These are phyloP conservation scores for Hypomontagnella submonticulosa DNA, from an alignment of 495 filamentous ascomycete genomes.

Conservation along the genomic window DNA sequence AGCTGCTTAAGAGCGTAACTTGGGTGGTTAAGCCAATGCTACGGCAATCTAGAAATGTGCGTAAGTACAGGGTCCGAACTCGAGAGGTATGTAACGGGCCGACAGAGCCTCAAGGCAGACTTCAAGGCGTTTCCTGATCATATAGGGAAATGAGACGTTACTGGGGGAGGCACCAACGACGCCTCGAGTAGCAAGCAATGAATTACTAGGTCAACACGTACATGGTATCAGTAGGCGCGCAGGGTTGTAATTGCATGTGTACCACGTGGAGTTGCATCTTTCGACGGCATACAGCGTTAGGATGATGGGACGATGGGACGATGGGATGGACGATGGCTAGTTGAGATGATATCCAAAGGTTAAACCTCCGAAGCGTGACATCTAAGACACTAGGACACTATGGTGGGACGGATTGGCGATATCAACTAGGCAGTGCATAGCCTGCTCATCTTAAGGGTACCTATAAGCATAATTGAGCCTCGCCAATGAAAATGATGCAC, in stretches of 20 bases:
- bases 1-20: no score
- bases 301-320: neutral
- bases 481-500: no score
- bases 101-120: conserved; percentile 16
- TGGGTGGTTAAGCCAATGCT: no score
- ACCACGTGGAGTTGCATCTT: neutral
- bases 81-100: neutral
- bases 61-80: neutral
- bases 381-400: neutral
- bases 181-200: neutral
- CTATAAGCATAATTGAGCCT: no score
- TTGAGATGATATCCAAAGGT: conserved; percentile 5
- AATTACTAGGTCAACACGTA: neutral
- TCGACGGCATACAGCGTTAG: neutral
- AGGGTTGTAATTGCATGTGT: neutral
- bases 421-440: neutral
- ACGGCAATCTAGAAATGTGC: neutral
- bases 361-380: neutral
- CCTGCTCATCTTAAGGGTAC: neutral
- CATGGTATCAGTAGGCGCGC: no score
- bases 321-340: conserved; percentile 5
- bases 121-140: conserved; percentile 5
- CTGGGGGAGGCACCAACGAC: neutral
- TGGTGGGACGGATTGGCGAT: neutral
- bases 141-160: neutral